These are phyloP conservation scores for Elsinoe batatas DNA, from an alignment of 2,329 filamentous ascomycete species.

Conservation along the genomic window DNA sequence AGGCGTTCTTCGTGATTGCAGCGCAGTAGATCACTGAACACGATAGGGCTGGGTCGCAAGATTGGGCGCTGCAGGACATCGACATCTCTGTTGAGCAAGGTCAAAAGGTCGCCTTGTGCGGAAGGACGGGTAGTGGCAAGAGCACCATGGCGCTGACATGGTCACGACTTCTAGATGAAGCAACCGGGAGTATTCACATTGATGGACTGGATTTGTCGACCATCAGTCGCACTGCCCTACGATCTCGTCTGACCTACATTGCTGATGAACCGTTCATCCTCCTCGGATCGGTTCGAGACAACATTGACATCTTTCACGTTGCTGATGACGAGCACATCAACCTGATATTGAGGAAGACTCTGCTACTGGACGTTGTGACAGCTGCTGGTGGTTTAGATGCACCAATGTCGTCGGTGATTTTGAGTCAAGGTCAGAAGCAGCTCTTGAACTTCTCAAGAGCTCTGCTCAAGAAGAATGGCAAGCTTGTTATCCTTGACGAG, in stretches of 20 bases:
- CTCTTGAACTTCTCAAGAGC: constrained; percentile 41
- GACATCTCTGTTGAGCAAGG: constrained; percentile 38
- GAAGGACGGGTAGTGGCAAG: constrained; percentile 46
- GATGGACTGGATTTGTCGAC: constrained; percentile 39
- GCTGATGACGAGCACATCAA: constrained; percentile 32
- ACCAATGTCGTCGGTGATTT: constrained; percentile 24
- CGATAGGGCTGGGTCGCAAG: background rate
- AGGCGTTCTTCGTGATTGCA: background rate
- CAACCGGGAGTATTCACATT: constrained; percentile 35
- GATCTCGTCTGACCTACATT: constrained; percentile 35
- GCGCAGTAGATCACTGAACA: background rate
- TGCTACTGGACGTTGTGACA: constrained; percentile 25
- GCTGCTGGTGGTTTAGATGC: constrained; percentile 30
- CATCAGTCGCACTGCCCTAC: constrained; percentile 35
- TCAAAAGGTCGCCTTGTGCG: constrained; percentile 42
- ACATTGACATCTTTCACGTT: constrained; percentile 35
- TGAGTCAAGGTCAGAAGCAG: constrained; percentile 42
- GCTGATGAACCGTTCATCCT: constrained; percentile 45
- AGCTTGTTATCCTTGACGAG: constrained; percentile 31
- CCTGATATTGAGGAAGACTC: constrained; percentile 36
- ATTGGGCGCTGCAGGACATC: constrained; percentile 31
- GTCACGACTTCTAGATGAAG: constrained; percentile 39
- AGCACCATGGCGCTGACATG: constrained; percentile 40
- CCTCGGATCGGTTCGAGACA: constrained; percentile 38
- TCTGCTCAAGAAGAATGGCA: constrained; percentile 29